Evolutionary conservation across 306 rosid genomes (phyloP).

Genomic region (Malus fusca): DNA sequence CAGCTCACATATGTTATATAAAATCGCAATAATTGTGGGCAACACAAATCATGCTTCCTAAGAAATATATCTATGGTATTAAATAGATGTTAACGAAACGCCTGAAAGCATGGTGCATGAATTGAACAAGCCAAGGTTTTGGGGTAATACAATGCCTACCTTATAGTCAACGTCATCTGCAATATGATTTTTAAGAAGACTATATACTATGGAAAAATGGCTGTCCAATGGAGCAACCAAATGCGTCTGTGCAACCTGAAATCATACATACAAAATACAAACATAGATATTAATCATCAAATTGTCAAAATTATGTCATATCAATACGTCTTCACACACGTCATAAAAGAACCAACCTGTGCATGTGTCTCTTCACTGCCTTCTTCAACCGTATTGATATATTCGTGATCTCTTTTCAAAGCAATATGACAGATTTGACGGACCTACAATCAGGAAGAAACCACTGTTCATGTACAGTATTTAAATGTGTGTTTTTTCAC

Average conservation of each 20-base stretch:
- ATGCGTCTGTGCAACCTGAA: conserved; percentile 78
- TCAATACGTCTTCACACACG: not conserved
- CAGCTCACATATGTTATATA: not conserved
- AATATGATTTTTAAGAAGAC: conserved; percentile 75
- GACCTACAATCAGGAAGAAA: conserved; percentile 49
- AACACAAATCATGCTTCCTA: not conserved
- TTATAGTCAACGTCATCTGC: conserved; percentile 86
- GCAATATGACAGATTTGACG: conserved; percentile 91
- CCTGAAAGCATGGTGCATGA: not conserved
- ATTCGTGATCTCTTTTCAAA: conserved; percentile 83
- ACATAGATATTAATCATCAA: not conserved
- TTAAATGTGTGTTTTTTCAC: not conserved
- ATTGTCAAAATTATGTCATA: not conserved
- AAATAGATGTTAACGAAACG: not conserved
- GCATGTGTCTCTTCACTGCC: conserved; percentile 92
- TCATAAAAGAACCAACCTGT: conserved; percentile 39
- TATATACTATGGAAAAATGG: conserved; percentile 61
- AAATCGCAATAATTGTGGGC: not conserved
- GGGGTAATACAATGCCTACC: conserved; percentile 38
- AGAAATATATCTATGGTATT: not conserved
- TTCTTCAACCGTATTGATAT: conserved; percentile 72
- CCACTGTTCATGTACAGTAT: not conserved
- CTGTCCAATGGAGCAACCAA: conserved; percentile 75
- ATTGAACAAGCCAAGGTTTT: not conserved
- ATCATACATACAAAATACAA: conserved; percentile 15